These are phyloP conservation scores for Collybia sp. DNA, from an alignment of 768 basidiomycete species.

Conservation along the genomic window DNA sequence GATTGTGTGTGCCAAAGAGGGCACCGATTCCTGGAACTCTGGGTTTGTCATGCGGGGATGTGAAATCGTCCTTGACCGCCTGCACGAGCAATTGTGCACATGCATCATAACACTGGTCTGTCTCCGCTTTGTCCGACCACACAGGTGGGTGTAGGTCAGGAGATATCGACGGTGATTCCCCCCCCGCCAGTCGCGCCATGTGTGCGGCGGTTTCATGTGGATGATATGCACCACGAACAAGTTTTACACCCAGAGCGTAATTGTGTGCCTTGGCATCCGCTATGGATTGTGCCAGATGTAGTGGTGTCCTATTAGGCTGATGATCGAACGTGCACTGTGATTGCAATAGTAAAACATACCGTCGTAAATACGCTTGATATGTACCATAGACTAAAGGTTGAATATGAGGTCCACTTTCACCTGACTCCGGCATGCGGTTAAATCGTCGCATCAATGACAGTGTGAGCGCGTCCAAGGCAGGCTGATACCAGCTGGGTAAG, in stretches of 20 bases:
- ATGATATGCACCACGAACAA: constrained; percentile 93
- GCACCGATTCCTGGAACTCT: constrained; percentile 42
- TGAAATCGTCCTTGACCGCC: constrained; percentile 44
- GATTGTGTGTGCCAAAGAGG: constrained; percentile 87
- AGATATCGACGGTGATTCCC: constrained; percentile 44
- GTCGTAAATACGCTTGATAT: constrained; percentile 83
- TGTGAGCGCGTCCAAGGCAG: constrained; percentile 80
- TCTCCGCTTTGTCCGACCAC: constrained; percentile 62
- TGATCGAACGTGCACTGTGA: background rate
- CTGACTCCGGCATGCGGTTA: constrained; percentile 41
- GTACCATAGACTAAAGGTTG: constrained; percentile 81
- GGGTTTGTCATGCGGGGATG: constrained; percentile 5
- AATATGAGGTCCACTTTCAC: constrained; percentile 16
- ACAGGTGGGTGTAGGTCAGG: constrained; percentile 61
- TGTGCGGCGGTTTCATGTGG: constrained; percentile 63
- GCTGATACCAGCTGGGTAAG: constrained; percentile 56
- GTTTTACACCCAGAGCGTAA: constrained; percentile 84
- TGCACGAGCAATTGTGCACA: constrained; percentile 55
- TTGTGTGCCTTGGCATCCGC: constrained; percentile 57
- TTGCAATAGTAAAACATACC: constrained; percentile 32
- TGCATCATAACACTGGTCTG: constrained; percentile 68
- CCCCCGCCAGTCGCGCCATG: constrained; percentile 9
- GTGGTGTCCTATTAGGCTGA: constrained; percentile 45
- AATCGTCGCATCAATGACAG: constrained; percentile 72
- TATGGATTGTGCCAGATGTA: constrained; percentile 62